Evolutionary conservation across 306 rosid genomes (phyloP), one percentile per base, ranked within the genome.

Genomic region (Prosopis cineraria): DNA sequence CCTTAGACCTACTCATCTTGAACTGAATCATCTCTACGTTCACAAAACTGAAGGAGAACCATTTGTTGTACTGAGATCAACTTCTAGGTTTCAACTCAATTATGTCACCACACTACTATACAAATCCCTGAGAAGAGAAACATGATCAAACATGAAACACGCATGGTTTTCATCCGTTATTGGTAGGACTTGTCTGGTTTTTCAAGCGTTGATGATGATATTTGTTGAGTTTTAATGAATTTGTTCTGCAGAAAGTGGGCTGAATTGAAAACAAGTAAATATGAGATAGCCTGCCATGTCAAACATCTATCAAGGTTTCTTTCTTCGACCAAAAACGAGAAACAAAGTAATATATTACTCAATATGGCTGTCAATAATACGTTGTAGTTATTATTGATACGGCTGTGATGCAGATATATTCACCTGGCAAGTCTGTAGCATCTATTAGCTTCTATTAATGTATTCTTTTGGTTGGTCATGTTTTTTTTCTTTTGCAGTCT

Each of bases 21-120:
- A 90, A 39, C 52, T 95, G 64, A 91, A 92, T 78, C 98, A 92
- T 87, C 87, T 95, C 71, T 93, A 89, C 83, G 82, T 85, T 30
- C 85, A 77, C 78, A 85, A 75, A 84, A 79, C 85, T 33, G 85
- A 71, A 30, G 87, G 72, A 8, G 87, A 79, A 33, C 85, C 83
- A 82, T 85, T 55, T 85, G 84, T 80, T 24, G 89, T 84, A 37
- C 87, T 95, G 65, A 85, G 93, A 74, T 88, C 98, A 39, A 91
- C 93, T 25, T 72, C 75, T 30, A 83, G 82, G 87, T 86, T 91
- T 72, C 85, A 83, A 67, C 74, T 84, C 73, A 95, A 92, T 70
- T 82, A 83, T 81, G 84, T 91, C 19, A 88, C 89, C 25, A 63
- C 78, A 62, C 68, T 87, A 30, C 50, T 90, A 24, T 93, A 85